Base-by-base conservation (phyloP, 2,329 filamentous ascomycete genomes). In the Talaromyces sp. region DNA sequence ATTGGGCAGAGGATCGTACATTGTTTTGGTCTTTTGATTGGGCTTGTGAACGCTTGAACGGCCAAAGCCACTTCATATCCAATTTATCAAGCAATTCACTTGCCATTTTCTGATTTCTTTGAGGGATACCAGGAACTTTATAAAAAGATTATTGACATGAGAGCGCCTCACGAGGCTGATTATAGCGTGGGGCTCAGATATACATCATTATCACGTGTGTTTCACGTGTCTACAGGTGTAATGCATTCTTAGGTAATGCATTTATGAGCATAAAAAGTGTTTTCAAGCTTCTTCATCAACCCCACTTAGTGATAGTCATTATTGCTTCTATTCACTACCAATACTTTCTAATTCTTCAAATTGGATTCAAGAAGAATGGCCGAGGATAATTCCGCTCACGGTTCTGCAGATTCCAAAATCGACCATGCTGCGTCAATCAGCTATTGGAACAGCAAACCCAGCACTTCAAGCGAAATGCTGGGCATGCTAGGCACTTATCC, bases 401-500 rank as follows among this genome's bases (percentile, higher is more conserved):
- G 5, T 1, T 41, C 57, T 10, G 43, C 44, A 6, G 59, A 61
- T 42, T 63, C 60, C 19, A 57, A 64, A 33, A 75, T 76, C 54
- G 61, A 73, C 37, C 65, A 68, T 47, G 62, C 69, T 14, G 66
- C 65, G 22, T 69, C 73, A 11, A 61, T 76, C 33, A 60, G 58
- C 24, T 77, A 77, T 61, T 77, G 74, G 75, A 67, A 64, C 58
- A 62, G 49, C 71, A 73, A 66, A 19, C 59, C 58, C 11, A 66
- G 70, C 48, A 62, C 69, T 8, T 55, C 70, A 70, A 74, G 73
- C 14, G 69, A 81, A 55, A 80, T 83, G 57, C 82, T 88, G 63
- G 90, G 90, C 66, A 68, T 69, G 87, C 86, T 96, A 1, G 91
- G 90, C 56, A 89, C 82, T 52, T 92, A 72, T 77, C 83, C 83